These are phyloP conservation scores for Trichosporon inkin DNA, from an alignment of 1,284 basidiomycete species.

Conservation along the genomic window DNA sequence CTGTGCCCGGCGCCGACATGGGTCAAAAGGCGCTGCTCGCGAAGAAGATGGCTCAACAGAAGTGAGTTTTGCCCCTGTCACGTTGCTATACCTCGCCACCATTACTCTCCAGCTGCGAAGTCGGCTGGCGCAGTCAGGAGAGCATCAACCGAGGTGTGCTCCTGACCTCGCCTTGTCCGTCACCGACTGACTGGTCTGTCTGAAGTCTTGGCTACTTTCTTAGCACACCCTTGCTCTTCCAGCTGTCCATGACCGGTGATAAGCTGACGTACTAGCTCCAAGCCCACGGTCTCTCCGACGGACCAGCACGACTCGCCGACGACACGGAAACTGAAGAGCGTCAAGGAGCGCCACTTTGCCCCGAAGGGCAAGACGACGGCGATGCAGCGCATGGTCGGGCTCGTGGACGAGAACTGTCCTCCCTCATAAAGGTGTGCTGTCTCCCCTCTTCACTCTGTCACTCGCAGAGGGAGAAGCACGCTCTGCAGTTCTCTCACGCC, in stretches of 20 bases:
- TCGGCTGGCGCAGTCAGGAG: not conserved
- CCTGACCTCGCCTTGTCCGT: not conserved
- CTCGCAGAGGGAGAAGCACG: too few species aligned
- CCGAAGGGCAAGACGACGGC: not conserved
- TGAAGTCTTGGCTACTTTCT: not conserved
- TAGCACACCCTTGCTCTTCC: not conserved
- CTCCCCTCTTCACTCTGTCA: not conserved
- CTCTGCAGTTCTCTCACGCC: too few species aligned
- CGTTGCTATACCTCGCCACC: not conserved
- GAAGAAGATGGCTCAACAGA: constrained; percentile 77
- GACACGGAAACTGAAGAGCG: constrained; percentile 79
- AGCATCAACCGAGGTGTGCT: not conserved
- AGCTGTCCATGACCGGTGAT: not conserved
- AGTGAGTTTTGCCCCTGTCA: constrained; percentile 55
- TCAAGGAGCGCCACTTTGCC: constrained; percentile 84
- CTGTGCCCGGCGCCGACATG: constrained; percentile 50
- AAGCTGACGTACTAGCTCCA: constrained; percentile 54
- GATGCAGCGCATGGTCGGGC: constrained; percentile 1
- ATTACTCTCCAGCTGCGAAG: too few species aligned
- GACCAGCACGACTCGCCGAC: constrained; percentile 88
- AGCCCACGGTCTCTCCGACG: constrained; percentile 81
- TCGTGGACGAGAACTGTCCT: constrained; percentile 4
- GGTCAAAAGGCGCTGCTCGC: constrained; percentile 80
- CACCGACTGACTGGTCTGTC: not conserved
- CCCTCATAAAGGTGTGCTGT: not conserved